Conservation (phyloP, 1,284 basidiomycete species). For the Ganoderma boninense region DNA sequence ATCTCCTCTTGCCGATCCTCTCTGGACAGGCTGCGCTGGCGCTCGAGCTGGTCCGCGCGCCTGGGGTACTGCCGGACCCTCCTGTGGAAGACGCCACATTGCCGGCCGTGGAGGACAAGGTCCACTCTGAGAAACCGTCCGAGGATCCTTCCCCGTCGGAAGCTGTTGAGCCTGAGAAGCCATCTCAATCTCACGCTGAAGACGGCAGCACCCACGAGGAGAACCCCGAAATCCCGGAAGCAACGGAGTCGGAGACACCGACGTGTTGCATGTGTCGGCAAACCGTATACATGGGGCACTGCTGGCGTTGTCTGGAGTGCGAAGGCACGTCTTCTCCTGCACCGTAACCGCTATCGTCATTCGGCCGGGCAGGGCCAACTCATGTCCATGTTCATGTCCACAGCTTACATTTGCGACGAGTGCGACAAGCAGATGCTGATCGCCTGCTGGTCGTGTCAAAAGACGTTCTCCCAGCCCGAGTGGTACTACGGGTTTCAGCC, state of each 20-base stretch:
- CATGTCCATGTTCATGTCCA: not conserved
- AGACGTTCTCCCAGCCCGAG: constrained; percentile 14
- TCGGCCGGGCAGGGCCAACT: not conserved
- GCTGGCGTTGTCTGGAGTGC: constrained; percentile 19
- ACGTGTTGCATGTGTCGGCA: constrained; percentile 11
- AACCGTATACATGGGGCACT: constrained; percentile 11
- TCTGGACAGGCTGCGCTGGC: not conserved
- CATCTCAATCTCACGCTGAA: not conserved
- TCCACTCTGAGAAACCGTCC: not conserved
- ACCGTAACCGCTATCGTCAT: too few species aligned
- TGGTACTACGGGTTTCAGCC: constrained; percentile 12
- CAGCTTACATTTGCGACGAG: constrained; percentile 13
- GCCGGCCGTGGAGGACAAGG: not conserved
- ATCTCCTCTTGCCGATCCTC: not conserved
- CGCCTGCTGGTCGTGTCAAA: constrained; percentile 6
- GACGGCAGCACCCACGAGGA: not conserved
- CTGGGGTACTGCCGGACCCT: not conserved
- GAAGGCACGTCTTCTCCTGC: not conserved
- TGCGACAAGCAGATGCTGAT: constrained; percentile 12
- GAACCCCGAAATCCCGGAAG: not conserved
- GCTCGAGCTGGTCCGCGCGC: not conserved
- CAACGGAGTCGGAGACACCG: not conserved
- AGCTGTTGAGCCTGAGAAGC: not conserved
- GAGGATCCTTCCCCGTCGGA: not conserved
- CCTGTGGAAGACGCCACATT: not conserved